These are phyloP conservation scores for Ambrosiella xylebori DNA, from an alignment of 2,329 filamentous ascomycete species.

Conservation along the genomic window DNA sequence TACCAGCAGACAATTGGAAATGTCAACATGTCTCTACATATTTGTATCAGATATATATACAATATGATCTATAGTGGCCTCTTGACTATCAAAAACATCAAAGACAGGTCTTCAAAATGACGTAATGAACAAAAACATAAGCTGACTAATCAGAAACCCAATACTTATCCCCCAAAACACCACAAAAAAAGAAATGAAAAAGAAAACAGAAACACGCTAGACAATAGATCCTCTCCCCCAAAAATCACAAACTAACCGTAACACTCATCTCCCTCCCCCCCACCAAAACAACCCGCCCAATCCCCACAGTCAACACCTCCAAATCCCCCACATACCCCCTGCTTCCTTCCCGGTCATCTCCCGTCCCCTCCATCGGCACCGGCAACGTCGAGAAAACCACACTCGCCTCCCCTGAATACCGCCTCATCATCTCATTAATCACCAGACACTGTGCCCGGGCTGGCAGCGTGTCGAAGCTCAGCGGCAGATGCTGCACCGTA, in stretches of 20 bases:
- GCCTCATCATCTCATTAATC: constrained; percentile 64
- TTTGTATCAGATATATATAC: too few relatives aligned
- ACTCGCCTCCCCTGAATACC: constrained; percentile 44
- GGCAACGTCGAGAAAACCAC: constrained; percentile 73
- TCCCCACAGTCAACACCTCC: constrained; percentile 57
- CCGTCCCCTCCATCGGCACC: constrained; percentile 62
- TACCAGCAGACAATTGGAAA: too few relatives aligned
- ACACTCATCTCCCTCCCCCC: constrained; percentile 85
- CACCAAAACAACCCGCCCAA: constrained; percentile 63
- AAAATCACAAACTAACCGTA: constrained; percentile 47
- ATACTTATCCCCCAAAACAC: too few relatives aligned
- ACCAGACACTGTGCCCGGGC: constrained; percentile 74
- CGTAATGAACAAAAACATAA: too few relatives aligned
- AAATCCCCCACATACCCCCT: constrained; percentile 60
- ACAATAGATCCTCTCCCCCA: neutral
- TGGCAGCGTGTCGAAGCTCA: constrained; percentile 76
- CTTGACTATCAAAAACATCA: too few relatives aligned
- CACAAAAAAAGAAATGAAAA: constrained; percentile 7
- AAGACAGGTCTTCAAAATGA: too few relatives aligned
- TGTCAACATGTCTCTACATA: too few relatives aligned
- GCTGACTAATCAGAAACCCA: too few relatives aligned
- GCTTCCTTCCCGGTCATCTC: constrained; percentile 50
- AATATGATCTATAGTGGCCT: too few relatives aligned
- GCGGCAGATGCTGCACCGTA: constrained; percentile 44
- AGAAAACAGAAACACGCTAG: constrained; percentile 3